Percentiles rank a stretch among this genome's conserved stretches.
phyloP scores from a whole-genome alignment of 2,329 filamentous ascomycete species.

The Neodidymelliopsis sp. region DNA sequence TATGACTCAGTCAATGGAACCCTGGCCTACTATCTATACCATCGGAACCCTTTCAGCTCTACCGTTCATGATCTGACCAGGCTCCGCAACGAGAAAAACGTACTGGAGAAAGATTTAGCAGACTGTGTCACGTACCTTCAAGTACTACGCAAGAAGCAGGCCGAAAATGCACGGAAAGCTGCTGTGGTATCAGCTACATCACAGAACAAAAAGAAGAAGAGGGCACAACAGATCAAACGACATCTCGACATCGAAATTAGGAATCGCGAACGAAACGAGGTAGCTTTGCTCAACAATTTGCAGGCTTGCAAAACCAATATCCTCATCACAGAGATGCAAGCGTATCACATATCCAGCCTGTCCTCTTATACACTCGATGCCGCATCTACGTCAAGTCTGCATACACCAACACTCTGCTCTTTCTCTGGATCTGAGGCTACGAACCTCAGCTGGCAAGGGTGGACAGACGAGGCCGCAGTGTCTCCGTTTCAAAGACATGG shows the following conservation, averaged over 20 bases:
- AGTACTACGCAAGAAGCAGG: conserved; percentile 42
- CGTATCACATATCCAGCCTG: conserved; percentile 15
- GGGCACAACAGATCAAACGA: conserved; percentile 37
- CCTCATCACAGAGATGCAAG: conserved; percentile 31
- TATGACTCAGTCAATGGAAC: background rate
- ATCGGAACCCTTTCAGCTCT: background rate
- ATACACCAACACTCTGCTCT: conserved; percentile 23
- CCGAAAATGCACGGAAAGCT: conserved; percentile 33
- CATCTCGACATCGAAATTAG: conserved; percentile 42
- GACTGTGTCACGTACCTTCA: conserved; percentile 44
- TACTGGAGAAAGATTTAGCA: conserved; percentile 40
- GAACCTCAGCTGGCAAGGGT: conserved; percentile 42
- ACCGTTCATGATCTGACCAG: conserved; percentile 4
- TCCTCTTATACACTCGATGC: conserved; percentile 21
- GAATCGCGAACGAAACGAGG: conserved; percentile 41
- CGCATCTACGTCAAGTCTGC: conserved; percentile 22
- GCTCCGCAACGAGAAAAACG: conserved; percentile 31
- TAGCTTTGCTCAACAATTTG: conserved; percentile 40
- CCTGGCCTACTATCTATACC: background rate
- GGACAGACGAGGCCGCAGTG: conserved; percentile 31
- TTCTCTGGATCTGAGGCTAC: conserved; percentile 28
- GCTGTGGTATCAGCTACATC: conserved; percentile 15
- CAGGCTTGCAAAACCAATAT: conserved; percentile 44
- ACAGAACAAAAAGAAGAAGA: conserved; percentile 42
- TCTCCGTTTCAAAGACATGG: conserved; percentile 35